Evolutionary conservation across 1,139 yeast genomes (phyloP).

Genomic region (Kodamaea sp.): DNA sequence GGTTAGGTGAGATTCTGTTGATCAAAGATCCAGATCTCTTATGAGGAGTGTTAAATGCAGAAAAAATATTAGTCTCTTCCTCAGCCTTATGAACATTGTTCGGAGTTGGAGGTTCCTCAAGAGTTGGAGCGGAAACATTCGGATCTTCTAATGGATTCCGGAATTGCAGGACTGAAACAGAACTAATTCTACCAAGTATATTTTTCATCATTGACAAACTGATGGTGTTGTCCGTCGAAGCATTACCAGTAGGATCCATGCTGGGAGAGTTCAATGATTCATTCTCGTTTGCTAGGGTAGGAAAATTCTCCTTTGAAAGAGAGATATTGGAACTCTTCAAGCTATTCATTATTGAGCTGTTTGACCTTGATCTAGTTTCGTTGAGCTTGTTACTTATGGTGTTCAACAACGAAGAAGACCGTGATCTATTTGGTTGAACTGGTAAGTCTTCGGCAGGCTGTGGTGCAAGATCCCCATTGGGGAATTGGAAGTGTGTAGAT

Average conservation of each 20-base stretch:
- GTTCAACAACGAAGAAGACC: constrained; percentile 43
- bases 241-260: constrained; percentile 14
- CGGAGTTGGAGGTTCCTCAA: neutral
- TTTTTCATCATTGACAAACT: constrained; percentile 35
- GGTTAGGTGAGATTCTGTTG: constrained; percentile 35
- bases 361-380: constrained; percentile 39
- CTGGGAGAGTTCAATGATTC: constrained; percentile 17
- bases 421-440: constrained; percentile 26
- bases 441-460: constrained; percentile 12
- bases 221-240: constrained; percentile 16
- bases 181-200: constrained; percentile 38
- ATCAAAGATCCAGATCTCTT: constrained; percentile 30
- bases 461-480: constrained; percentile 26
- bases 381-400: constrained; percentile 33
- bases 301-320: constrained; percentile 28
- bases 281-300: constrained; percentile 20
- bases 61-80: neutral
- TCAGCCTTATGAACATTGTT: neutral
- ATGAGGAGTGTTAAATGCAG: constrained; percentile 13
- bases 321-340: constrained; percentile 20
- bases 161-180: constrained; percentile 26
- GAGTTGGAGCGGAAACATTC: neutral
- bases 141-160: constrained; percentile 3
- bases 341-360: constrained; percentile 26
- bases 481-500: constrained; percentile 31